phyloP scores from a whole-genome alignment of 2,329 filamentous ascomycete genomes.

The Beauveria pseudobassiana region DNA sequence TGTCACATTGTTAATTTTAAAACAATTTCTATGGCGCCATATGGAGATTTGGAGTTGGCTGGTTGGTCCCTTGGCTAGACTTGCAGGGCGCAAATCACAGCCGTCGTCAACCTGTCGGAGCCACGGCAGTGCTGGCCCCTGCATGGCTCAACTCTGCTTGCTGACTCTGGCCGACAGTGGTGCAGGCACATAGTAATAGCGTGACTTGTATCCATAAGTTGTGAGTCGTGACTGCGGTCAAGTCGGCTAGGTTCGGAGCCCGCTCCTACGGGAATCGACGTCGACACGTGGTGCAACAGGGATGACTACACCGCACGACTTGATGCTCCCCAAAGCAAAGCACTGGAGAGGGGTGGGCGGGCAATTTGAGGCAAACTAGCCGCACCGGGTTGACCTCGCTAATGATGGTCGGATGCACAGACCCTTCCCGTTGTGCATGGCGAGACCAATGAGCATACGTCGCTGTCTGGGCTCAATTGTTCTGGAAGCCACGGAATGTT shows the following conservation, averaged over 20 bases:
- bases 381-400: too few relatives aligned
- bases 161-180: neutral
- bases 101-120: neutral
- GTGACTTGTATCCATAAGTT: neutral
- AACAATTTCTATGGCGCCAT: neutral
- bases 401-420: neutral
- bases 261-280: constrained; percentile 6
- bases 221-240: neutral
- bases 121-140: neutral
- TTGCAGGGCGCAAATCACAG: constrained; percentile 12
- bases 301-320: neutral
- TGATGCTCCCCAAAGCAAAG: neutral
- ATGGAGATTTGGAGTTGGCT: neutral
- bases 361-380: too few relatives aligned
- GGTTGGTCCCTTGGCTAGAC: constrained; percentile 1
- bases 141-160: neutral
- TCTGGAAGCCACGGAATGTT: constrained; percentile 2
- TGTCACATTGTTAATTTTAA: neutral
- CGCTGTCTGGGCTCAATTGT: neutral
- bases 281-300: constrained; percentile 11
- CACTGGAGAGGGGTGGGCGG: too few relatives aligned
- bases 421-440: neutral
- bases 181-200: neutral
- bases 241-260: neutral
- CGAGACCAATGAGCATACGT: neutral